These are phyloP conservation scores for Sphagnurus paluster DNA, from an alignment of 1,284 basidiomycete genomes.

Conservation along the genomic window DNA sequence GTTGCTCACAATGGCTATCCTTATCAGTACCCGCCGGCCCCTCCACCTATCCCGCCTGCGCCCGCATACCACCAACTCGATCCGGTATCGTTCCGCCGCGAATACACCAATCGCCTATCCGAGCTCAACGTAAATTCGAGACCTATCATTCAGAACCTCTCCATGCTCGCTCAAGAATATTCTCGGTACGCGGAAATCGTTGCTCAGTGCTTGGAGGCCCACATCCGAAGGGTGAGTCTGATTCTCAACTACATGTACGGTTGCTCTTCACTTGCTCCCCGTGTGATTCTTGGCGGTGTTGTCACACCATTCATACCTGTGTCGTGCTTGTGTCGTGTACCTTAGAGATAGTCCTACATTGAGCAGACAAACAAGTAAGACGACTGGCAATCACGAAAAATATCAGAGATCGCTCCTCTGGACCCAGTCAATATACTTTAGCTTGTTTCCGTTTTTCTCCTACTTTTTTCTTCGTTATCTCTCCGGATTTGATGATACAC, in stretches of 20 bases:
- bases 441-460: slow-evolving; percentile 26
- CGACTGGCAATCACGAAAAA: slow-evolving; percentile 20
- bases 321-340: slow-evolving; percentile 30
- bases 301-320: slow-evolving; percentile 20
- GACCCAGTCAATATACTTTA: slow-evolving; percentile 15
- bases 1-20: slow-evolving; percentile 39
- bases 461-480: slow-evolving; percentile 10
- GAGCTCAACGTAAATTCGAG: slow-evolving; percentile 95
- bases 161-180: slow-evolving; percentile 90
- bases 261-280: slow-evolving; percentile 23
- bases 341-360: slow-evolving; percentile 31
- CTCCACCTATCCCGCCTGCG: slow-evolving; percentile 43
- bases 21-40: slow-evolving; percentile 49
- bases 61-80: slow-evolving; percentile 58
- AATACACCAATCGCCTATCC: slow-evolving; percentile 76
- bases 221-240: slow-evolving; percentile 85
- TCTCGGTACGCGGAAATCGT: slow-evolving; percentile 80
- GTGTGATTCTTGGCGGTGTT: slow-evolving; percentile 18
- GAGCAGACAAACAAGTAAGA: slow-evolving; percentile 35
- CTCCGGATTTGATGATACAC: slow-evolving; percentile 27
- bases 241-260: slow-evolving; percentile 18
- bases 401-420: slow-evolving; percentile 11
- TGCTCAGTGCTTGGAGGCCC: slow-evolving; percentile 84
- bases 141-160: slow-evolving; percentile 94
- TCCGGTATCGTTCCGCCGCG: slow-evolving; percentile 78